Conservation (phyloP, 495 filamentous ascomycete species). For the Aspergillus funiculosus region DNA sequence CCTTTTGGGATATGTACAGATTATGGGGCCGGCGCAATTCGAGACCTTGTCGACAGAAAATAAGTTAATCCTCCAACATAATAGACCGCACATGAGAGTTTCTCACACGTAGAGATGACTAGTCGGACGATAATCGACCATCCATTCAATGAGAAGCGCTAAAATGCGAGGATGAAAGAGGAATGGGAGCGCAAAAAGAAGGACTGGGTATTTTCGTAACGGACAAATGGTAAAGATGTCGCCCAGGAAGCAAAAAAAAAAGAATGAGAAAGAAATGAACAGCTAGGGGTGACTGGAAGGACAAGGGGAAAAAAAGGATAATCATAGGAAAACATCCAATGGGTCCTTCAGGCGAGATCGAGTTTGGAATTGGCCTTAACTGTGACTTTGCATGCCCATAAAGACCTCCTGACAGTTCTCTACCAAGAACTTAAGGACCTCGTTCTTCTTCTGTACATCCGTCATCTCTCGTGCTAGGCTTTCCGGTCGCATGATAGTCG, state of each 20-base stretch:
- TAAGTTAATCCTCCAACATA: too few species aligned
- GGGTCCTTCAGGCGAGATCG: constrained; percentile 4
- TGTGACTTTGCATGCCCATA: constrained; percentile 38
- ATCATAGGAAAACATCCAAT: constrained; percentile 8
- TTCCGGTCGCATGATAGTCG: constrained; percentile 89
- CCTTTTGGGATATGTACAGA: constrained; percentile 21
- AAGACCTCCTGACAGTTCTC: constrained; percentile 81
- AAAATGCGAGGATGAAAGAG: too few species aligned
- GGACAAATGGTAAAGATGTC: neutral
- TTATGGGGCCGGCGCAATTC: neutral
- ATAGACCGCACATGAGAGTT: too few species aligned
- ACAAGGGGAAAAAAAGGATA: constrained; percentile 2
- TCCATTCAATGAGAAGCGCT: too few species aligned
- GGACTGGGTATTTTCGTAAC: too few species aligned
- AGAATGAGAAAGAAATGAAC: neutral
- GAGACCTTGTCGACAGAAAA: too few species aligned
- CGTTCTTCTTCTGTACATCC: constrained; percentile 88
- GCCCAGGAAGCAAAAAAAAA: constrained; percentile 5
- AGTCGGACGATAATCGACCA: too few species aligned
- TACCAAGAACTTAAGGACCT: constrained; percentile 82
- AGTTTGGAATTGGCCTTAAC: constrained; percentile 1
- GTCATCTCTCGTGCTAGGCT: constrained; percentile 90
- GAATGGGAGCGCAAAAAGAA: too few species aligned
- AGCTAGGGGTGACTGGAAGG: constrained; percentile 3
- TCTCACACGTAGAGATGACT: too few species aligned